These are phyloP conservation scores for Pythium pyrilobum DNA, from an alignment of 352 stramenopile species.

Conservation along the genomic window DNA sequence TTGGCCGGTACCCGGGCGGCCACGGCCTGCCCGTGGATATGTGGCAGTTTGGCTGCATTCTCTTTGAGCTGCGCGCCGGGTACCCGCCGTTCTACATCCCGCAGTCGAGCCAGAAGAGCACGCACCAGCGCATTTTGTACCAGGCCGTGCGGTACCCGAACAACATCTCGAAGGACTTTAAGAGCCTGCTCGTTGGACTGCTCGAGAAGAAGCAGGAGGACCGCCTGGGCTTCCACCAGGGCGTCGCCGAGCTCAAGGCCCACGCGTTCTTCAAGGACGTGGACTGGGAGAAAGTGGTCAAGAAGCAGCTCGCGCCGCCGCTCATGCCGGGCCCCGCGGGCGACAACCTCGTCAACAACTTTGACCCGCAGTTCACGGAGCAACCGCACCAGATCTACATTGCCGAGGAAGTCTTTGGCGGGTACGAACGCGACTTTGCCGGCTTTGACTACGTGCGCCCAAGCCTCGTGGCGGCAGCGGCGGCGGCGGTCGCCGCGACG, in stretches of 20 bases:
- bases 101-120: constrained; percentile 85
- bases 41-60: constrained; percentile 92
- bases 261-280: constrained; percentile 76
- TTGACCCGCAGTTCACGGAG: constrained; percentile 82
- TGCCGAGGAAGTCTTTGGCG: constrained; percentile 51
- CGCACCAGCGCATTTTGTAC: constrained; percentile 89
- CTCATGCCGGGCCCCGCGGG: constrained; percentile 57
- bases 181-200: constrained; percentile 57
- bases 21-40: constrained; percentile 90
- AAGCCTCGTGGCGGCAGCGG: constrained; percentile 1
- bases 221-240: constrained; percentile 53
- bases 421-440: constrained; percentile 75
- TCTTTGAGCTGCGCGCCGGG: constrained; percentile 91
- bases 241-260: constrained; percentile 57
- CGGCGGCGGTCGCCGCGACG: background rate
- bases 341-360: constrained; percentile 78
- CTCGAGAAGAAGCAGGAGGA: constrained; percentile 83
- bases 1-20: constrained; percentile 57
- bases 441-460: constrained; percentile 79
- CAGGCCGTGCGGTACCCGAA: constrained; percentile 82
- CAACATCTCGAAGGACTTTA: constrained; percentile 74
- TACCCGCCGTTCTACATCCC: constrained; percentile 91
- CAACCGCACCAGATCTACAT: constrained; percentile 81
- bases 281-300: constrained; percentile 72
- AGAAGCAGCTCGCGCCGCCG: constrained; percentile 53